phyloP scores from a whole-genome alignment of 257 asterid species.

The Handroanthus guayacan region DNA sequence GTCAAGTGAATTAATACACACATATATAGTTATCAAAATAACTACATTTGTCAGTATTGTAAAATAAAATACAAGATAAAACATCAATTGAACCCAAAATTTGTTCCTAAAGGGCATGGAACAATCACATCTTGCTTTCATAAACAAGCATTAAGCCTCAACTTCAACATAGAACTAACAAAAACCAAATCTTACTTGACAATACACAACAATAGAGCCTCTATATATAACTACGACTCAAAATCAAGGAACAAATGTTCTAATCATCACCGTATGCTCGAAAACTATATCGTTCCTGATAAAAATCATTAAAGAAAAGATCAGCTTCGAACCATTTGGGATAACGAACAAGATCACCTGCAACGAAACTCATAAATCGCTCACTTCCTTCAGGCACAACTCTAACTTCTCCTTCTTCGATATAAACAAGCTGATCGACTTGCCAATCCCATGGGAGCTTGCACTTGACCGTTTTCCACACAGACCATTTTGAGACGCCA shows the following conservation, averaged over 20 bases:
- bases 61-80: no score
- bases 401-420: slow-evolving; percentile 97
- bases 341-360: slow-evolving; percentile 91
- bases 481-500: slow-evolving; percentile 77
- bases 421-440: slow-evolving; percentile 87
- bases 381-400: slow-evolving; percentile 94
- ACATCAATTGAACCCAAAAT: no score
- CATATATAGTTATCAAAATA: no score
- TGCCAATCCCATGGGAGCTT: slow-evolving; percentile 99
- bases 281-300: slow-evolving; percentile 88
- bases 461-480: slow-evolving; percentile 94
- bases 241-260: slow-evolving; percentile 12
- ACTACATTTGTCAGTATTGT: no score
- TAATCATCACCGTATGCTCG: slow-evolving; percentile 90
- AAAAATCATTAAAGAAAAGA: slow-evolving; percentile 83
- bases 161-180: slow-evolving; percentile 1
- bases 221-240: not conserved
- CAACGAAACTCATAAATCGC: slow-evolving; percentile 75
- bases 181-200: not conserved
- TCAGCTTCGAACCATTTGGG: slow-evolving; percentile 99
- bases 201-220: slow-evolving; percentile 10
- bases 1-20: no score
- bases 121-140: not conserved
- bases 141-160: not conserved
- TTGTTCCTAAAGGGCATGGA: not conserved